phyloP scores from a whole-genome alignment of 1,139 yeast genomes.

The Entelexis sorbosivorans region DNA sequence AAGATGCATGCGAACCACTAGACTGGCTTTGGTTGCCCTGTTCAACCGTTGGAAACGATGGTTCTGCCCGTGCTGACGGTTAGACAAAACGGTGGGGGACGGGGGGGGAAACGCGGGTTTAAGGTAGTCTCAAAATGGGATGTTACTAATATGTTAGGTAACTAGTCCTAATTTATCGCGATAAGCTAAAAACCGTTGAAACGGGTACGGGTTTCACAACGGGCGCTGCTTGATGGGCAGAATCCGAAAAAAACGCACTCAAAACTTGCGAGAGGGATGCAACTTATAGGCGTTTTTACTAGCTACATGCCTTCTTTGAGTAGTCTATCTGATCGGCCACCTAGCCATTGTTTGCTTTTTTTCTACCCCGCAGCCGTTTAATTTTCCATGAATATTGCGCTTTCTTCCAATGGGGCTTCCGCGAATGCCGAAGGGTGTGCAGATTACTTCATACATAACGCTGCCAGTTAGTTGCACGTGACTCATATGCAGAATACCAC shows the following conservation, averaged over 20 bases:
- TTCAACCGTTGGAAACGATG: not conserved
- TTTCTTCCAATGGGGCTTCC: not conserved
- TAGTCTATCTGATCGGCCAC: too few species aligned
- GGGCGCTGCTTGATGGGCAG: not conserved
- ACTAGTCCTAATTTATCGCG: not conserved
- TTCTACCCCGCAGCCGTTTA: not conserved
- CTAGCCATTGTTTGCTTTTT: not conserved
- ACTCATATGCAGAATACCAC: not conserved
- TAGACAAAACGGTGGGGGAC: not conserved
- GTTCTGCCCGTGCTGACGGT: not conserved
- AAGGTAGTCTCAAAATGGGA: not conserved
- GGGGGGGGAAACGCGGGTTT: not conserved
- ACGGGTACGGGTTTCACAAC: not conserved
- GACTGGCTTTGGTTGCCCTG: not conserved
- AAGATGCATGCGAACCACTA: not conserved
- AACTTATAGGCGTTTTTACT: too few species aligned
- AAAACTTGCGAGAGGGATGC: too few species aligned
- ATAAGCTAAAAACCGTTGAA: constrained; percentile 7
- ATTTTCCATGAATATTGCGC: not conserved
- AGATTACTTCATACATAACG: not conserved
- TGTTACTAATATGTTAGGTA: not conserved
- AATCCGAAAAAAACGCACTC: not conserved
- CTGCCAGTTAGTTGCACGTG: not conserved
- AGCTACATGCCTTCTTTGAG: too few species aligned
- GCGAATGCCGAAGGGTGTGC: not conserved